Evolutionary conservation across 768 basidiomycete species (phyloP), one percentile per base, ranked within the genome.

Genomic region (Russula emetica): DNA sequence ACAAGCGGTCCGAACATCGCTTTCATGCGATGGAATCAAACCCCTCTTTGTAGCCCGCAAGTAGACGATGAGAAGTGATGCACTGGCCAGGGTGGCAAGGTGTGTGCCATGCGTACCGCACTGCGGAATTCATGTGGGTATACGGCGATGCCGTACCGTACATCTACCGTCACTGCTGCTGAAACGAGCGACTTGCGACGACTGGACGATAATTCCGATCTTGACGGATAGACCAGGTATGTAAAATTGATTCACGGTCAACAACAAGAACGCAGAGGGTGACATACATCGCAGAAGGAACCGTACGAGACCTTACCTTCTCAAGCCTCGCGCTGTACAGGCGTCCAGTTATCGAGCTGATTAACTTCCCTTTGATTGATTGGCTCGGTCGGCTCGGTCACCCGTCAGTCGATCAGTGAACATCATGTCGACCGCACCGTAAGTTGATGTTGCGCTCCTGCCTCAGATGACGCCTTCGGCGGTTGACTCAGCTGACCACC

Each of bases 191-290:
- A 71, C 83, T 93, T 1, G 85, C 85, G 26, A 72, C 72, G 2
- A 87, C 88, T 0, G 89, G 89, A 14, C 78, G 87, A 94, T 97
- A 76, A 16, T 16, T 90, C 95, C 94, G 1, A 86, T 96, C 13
- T 94, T 92, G 1, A 44, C 38, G 14, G 68, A 67, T 14, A 85
- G 90, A 62, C 74, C 82, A 11, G 42, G 5, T 3, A 3, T 44
- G 44, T 44, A 14, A 68, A 69, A 20, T 20, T 32, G 28, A 30
- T 20, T 70, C 38, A 85, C 22, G 77, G 38, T 95, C 14, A 91
- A 94, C 71, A 96, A 94, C 71, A 96, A 94, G 71, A 85, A 88
- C 63, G 77, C 64, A 26, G 64, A 85, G 0, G 94, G 94, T 0
- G 78, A 78, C 14, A 14, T 4, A 81, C 96, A 2, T 83, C 80